Evolutionary conservation across 176 grass and related monocot species (phyloP).

Genomic region (Rhynchospora tenuis): DNA sequence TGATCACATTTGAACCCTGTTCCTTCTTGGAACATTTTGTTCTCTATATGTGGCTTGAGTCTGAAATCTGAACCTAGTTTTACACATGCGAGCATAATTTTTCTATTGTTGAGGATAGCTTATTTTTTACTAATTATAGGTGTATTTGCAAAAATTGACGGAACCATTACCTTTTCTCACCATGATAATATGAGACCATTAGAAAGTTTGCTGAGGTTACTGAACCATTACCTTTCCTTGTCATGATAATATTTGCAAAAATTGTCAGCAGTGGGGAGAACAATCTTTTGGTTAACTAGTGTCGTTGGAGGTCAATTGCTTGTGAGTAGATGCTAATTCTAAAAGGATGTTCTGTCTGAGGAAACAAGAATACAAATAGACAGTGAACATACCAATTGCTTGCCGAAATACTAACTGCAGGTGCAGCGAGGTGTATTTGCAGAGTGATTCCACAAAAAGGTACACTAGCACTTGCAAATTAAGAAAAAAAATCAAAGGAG

Average conservation of each 20-base stretch:
- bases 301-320: background rate
- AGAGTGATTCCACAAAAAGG: background rate
- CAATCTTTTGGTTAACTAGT: background rate
- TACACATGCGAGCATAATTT: background rate
- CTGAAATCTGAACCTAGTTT: background rate
- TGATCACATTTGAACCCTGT: background rate
- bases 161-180: background rate
- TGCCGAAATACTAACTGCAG: background rate
- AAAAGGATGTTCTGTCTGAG: no score
- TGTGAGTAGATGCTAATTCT: no score
- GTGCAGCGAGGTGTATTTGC: background rate
- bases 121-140: background rate
- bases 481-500: background rate
- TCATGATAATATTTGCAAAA: background rate
- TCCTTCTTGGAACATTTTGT: slow-evolving; percentile 11
- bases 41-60: background rate
- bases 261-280: background rate
- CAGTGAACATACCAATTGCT: no score
- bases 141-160: background rate
- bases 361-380: no score
- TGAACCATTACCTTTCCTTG: background rate
- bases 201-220: background rate
- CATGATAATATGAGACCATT: background rate
- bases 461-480: background rate
- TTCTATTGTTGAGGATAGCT: background rate